These are phyloP conservation scores for Spergularia bocconei DNA, from an alignment of 148 eudicot species.

Conservation along the genomic window DNA sequence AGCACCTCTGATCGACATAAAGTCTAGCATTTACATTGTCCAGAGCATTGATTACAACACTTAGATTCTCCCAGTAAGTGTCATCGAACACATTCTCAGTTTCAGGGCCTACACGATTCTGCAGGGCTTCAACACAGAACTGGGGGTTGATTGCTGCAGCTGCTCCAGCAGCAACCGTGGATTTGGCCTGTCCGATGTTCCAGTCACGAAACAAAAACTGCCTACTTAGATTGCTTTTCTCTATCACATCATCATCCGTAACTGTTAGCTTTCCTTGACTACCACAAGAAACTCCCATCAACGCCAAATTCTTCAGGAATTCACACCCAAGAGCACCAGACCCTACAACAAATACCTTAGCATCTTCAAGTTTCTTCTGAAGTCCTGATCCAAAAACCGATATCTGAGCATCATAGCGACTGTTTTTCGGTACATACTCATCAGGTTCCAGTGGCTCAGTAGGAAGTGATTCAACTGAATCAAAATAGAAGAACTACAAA, in stretches of 20 bases:
- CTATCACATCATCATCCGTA: constrained; percentile 95
- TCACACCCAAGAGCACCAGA: constrained; percentile 97
- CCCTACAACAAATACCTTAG: constrained; percentile 73
- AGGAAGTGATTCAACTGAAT: constrained; percentile 89
- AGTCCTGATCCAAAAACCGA: constrained; percentile 86
- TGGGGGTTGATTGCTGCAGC: constrained; percentile 61
- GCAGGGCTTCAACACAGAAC: constrained; percentile 66
- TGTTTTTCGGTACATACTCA: constrained; percentile 62
- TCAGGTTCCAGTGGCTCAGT: constrained; percentile 58
- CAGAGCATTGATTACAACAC: constrained; percentile 69
- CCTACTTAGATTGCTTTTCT: constrained; percentile 92
- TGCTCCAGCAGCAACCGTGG: constrained; percentile 90
- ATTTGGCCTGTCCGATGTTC: constrained; percentile 98
- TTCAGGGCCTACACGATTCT: constrained; percentile 89
- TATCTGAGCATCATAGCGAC: constrained; percentile 90
- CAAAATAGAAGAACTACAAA: constrained; percentile 88
- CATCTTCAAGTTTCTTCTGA: constrained; percentile 83
- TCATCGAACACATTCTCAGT: constrained; percentile 87
- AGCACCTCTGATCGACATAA: constrained; percentile 86
- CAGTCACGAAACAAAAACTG: constrained; percentile 93
- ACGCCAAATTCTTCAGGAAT: constrained; percentile 83
- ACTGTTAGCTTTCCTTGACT: constrained; percentile 66
- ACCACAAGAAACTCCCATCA: constrained; percentile 90
- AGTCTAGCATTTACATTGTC: constrained; percentile 94
- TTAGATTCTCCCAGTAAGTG: constrained; percentile 76